These are phyloP conservation scores for Ogataea trehaloabstinens DNA, from an alignment of 805 yeast species.

Conservation along the genomic window DNA sequence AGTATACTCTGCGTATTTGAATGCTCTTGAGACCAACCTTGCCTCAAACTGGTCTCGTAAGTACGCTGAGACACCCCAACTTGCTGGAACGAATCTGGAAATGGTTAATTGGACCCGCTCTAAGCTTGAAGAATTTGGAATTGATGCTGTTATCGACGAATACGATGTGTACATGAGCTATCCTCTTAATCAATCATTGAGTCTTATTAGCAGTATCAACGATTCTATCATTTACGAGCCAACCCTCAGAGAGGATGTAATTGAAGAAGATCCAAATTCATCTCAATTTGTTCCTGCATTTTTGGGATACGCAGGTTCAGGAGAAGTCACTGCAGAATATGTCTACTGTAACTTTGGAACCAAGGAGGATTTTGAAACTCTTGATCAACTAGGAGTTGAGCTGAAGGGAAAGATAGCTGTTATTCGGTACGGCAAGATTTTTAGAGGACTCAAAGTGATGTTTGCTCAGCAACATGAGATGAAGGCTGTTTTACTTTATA, in stretches of 20 bases:
- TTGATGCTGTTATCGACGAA: conserved; percentile 49
- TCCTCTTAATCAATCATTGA: conserved; percentile 55
- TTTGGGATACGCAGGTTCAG: conserved; percentile 74
- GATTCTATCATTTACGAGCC: conserved; percentile 45
- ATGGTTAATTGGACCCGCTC: conserved; percentile 58
- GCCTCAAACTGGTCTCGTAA: conserved; percentile 54
- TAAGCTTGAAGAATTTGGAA: conserved; percentile 60
- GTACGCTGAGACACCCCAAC: conserved; percentile 54
- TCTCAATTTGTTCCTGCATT: conserved; percentile 61
- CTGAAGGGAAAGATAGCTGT: conserved; percentile 60
- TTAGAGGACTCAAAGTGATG: conserved; percentile 73
- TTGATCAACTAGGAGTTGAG: conserved; percentile 46
- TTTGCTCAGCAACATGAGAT: conserved; percentile 75
- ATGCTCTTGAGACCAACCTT: conserved; percentile 30
- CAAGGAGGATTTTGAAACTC: conserved; percentile 51
- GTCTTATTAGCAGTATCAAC: conserved; percentile 32
- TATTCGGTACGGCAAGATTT: conserved; percentile 62
- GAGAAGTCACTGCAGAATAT: conserved; percentile 66
- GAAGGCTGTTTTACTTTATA: conserved; percentile 60
- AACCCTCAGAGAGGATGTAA: conserved; percentile 48
- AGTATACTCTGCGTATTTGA: conserved; percentile 16
- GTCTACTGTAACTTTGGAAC: conserved; percentile 73
- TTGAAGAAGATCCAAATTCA: conserved; percentile 49
- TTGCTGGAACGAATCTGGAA: conserved; percentile 52
- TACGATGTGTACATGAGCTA: conserved; percentile 64